These are phyloP conservation scores for Trypethelium eluteriae DNA, from an alignment of 495 filamentous ascomycete species.

Conservation along the genomic window DNA sequence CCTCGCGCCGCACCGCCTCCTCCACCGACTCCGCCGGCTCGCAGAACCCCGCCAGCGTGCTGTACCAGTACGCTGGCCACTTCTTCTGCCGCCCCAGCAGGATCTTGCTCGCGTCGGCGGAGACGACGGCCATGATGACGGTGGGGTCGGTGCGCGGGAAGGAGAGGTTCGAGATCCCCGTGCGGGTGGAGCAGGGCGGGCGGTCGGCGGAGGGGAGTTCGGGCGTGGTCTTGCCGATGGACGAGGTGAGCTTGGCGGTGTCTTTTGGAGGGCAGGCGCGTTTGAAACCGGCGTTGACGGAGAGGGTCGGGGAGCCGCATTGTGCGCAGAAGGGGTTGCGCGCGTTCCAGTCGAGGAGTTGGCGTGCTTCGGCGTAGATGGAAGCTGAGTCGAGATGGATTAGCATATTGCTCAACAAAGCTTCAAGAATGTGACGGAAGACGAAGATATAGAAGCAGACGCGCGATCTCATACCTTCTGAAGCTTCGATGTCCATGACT, in stretches of 20 bases:
- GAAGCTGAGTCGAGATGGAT: constrained; percentile 51
- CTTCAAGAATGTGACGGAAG: constrained; percentile 4
- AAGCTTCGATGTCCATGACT: constrained; percentile 47
- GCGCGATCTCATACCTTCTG: constrained; percentile 47
- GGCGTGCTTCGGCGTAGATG: constrained; percentile 82
- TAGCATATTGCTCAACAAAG: background rate
- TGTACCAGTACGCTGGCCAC: constrained; percentile 80
- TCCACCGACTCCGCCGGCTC: constrained; percentile 93
- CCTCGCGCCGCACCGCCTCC: constrained; percentile 88
- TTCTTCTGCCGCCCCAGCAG: constrained; percentile 79
- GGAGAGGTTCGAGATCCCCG: constrained; percentile 67
- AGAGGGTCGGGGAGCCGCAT: constrained; percentile 77
- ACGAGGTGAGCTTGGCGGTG: constrained; percentile 31
- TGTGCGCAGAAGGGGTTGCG: constrained; percentile 86
- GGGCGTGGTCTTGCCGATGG: constrained; percentile 34
- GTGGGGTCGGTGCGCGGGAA: constrained; percentile 96
- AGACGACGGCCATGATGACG: constrained; percentile 88
- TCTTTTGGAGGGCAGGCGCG: constrained; percentile 81
- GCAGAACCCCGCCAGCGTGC: constrained; percentile 85
- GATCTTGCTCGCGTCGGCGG: constrained; percentile 60
- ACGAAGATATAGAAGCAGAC: background rate
- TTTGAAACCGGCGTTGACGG: constrained; percentile 84
- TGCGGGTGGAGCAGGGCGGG: constrained; percentile 66
- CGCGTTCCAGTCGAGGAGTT: constrained; percentile 88
- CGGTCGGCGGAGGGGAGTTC: constrained; percentile 41